Evolutionary conservation across 1,284 basidiomycete genomes (phyloP), one percentile per base, ranked within the genome.

Genomic region (Sanghuangporus weigelae): DNA sequence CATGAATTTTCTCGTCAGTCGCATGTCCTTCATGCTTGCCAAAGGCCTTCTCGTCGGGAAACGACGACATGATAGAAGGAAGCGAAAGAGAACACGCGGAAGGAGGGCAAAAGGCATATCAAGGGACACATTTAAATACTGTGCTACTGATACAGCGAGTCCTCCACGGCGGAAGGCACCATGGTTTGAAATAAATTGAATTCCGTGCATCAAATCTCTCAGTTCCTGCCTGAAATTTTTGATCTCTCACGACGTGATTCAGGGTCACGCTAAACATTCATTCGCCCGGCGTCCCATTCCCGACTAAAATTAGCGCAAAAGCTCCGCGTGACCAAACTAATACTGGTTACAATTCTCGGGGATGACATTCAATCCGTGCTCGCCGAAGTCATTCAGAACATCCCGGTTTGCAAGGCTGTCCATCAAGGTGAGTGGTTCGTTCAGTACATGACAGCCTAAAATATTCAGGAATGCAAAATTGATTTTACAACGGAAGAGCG

Each of bases 21-120:
- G 31, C 54, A 31, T 16, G 21, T 7, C 16, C 44, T n/a, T 36
- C 55, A 35, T 39, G n/a, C 23, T 61, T 60, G 14, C 26, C 56
- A 42, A 49, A n/a, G 55, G 48, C 44, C 59, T 65, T 62, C 51
- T 63, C 65, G 62, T 57, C 65, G 14, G 55, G 44, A 23, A 31
- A 64, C 44, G 7, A 16, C 2, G 59, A n/a, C 63, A 64, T 60
- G 63, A 36, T 40, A 58, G 51, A 49, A 6, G 23, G 42, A 58
- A 50, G 44, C 11, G 35, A 42, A 39, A 39, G 36, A 42, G 53
- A 36, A 44, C 16, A 55, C 40, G 39, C 14, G 51, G 42, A n/a
- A 19, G 54, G 49, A 12, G 23, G 48, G 19, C 3, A 36, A 42
- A 38, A 40, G 16, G 35, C 11, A 38, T 54, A 12, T 53, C 51